A percentile compares a stretch with the other conserved stretches of the same genome.
Conservation (phyloP, 176 grass and related monocot species). For the Phoenix roebelenii region DNA sequence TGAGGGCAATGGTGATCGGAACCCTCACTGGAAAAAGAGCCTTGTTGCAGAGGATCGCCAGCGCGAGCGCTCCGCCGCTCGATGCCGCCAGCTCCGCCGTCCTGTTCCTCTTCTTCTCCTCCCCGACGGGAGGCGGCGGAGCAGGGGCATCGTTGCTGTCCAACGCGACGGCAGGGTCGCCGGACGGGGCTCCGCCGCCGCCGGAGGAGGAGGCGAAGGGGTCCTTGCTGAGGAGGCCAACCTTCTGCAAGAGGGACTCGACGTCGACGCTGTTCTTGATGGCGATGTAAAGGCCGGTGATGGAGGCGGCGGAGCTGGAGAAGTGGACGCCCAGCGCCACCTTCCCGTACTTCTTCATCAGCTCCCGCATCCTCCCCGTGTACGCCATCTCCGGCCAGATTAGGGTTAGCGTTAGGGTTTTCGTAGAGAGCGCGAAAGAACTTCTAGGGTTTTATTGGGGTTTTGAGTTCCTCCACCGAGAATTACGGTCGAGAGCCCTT, state of each 20-base stretch:
- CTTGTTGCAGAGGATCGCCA: constrained; percentile 89
- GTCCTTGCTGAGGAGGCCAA: constrained; percentile 33
- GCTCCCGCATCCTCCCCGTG: constrained; percentile 47
- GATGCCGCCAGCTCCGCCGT: constrained; percentile 69
- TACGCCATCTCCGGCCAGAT: constrained; percentile 48
- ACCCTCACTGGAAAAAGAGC: constrained; percentile 73
- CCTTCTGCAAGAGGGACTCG: constrained; percentile 54
- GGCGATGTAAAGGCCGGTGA: constrained; percentile 72
- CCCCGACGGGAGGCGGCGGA: constrained; percentile 3
- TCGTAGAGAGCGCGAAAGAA: too few species aligned
- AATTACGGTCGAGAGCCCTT: too few species aligned
- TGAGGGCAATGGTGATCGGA: constrained; percentile 82
- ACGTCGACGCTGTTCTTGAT: constrained; percentile 98
- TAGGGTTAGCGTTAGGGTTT: constrained; percentile 9
- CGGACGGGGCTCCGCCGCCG: background rate
- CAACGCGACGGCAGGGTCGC: background rate
- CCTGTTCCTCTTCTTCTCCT: constrained; percentile 35
- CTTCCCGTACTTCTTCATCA: constrained; percentile 81
- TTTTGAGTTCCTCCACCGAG: too few species aligned
- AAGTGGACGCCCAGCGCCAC: constrained; percentile 76
- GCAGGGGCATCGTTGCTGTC: background rate
- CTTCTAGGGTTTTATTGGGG: too few species aligned
- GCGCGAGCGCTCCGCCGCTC: constrained; percentile 57
- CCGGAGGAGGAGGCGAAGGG: background rate
- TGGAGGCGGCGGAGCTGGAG: constrained; percentile 68